Evolutionary conservation across 192 early-diverging fungal species (phyloP), one percentile per base, ranked within the genome.

Genomic region (Backusella macrospora): DNA sequence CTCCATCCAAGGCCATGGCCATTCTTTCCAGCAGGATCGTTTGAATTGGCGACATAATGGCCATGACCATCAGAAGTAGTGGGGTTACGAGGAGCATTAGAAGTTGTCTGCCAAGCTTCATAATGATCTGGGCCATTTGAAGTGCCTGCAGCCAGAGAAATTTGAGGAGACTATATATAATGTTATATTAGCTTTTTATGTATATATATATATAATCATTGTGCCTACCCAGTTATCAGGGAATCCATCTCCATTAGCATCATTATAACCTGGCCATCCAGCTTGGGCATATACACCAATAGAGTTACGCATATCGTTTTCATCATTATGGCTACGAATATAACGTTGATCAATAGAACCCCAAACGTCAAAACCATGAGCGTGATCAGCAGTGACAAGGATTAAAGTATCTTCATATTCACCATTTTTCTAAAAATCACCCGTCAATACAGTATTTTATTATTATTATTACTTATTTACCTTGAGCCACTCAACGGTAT

Each of bases 361-460:
- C 72, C 79, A 89, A 73, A 90, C 87, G 71, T 90, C 88, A 80
- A 82, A 90, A 6, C 81, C 85, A 66, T 90, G 89, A 29, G 82
- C 80, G 68, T 90, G 89, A 59, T 90, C 89, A 72, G 89, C 88
- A 64, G 89, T 90, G 55, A 90, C 79, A 62, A 90, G 73, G 77
- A 90, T 90, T 65, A 84, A 74, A 52, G 87, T 89, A 65, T 89
- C 81, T 68, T 85, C 80, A 67, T 83, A 80, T 43, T 80, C 73
- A 62, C 78, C 81, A 71, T 86, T 76, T 46, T 77, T 75, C 76
- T 72, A 71, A 55, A 59, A 18, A 29, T 18, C 0, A 3, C 18
- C 0, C 18, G 29, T 15, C 21, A 37, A 3, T 15, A 34, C 1
- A 52, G 15, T 34, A 40, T 34, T 13, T 29, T 16, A n/a, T 8